Conservation (phyloP, 805 yeast species). For the Candida suzukii region DNA sequence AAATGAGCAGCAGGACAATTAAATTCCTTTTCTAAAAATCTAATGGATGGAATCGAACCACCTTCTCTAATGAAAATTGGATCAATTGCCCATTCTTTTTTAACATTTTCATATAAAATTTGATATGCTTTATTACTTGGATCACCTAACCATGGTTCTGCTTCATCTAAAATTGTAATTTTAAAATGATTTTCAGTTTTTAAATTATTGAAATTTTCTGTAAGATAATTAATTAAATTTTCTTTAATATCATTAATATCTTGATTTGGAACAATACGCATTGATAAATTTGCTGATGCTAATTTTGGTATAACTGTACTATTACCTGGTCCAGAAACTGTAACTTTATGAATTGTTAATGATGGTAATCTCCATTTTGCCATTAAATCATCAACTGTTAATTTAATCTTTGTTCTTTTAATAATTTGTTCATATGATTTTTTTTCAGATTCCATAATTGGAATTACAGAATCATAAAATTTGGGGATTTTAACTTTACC, state of each 20-base stretch:
- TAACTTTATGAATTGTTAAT: conserved; percentile 74
- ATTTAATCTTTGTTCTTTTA: conserved; percentile 23
- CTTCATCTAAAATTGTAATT: conserved; percentile 67
- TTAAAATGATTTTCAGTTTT: conserved; percentile 55
- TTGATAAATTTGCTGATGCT: conserved; percentile 70
- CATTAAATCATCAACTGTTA: conserved; percentile 45
- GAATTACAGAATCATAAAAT: conserved; percentile 62
- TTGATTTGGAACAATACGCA: conserved; percentile 88
- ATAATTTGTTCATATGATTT: conserved; percentile 55
- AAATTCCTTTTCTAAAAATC: conserved; percentile 76
- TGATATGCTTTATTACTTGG: conserved; percentile 68
- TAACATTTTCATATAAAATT: conserved; percentile 54
- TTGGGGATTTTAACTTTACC: conserved; percentile 58
- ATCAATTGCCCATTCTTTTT: conserved; percentile 66
- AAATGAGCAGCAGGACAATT: conserved; percentile 89
- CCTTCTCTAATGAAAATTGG: conserved; percentile 93
- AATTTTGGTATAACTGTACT: conserved; percentile 83
- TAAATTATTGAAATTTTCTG: conserved; percentile 39
- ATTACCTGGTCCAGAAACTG: conserved; percentile 86
- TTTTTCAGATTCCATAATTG: conserved; percentile 51
- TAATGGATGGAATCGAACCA: conserved; percentile 88
- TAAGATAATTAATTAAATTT: conserved; percentile 40
- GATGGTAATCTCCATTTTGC: conserved; percentile 90
- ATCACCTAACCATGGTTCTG: conserved; percentile 96
- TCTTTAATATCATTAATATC: conserved; percentile 51